Base-by-base conservation (phyloP, 2,329 filamentous ascomycete genomes). In the Colletotrichum horii region DNA sequence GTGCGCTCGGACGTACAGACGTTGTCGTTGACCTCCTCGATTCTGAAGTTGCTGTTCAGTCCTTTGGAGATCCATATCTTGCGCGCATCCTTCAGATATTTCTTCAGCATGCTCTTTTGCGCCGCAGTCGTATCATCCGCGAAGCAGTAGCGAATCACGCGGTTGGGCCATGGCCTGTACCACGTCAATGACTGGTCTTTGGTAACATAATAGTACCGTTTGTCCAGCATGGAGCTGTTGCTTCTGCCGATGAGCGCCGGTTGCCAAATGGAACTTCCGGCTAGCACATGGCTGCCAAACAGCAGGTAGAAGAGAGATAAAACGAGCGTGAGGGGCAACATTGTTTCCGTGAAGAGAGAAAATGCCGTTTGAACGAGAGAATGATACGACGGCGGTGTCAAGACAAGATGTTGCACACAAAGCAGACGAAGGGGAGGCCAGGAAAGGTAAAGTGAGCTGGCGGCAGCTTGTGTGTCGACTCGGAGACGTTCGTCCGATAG, bases 11-110 rank as follows among this genome's bases (percentile, higher is more conserved):
- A 52, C 19, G 70, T 34, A 48, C 73, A 67, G 16, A 61, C 71
- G 43, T 60, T 69, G 48, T 16, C n/a, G 8, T n/a, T n/a, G 36
- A 74, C 74, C 34, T 78, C 71, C 67, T 66, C 30, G 71, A 71
- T 74, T 64, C 67, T 67, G 72, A 78, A 77, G 68, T 58, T 74
- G n/a, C 52, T 22, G n/a, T 66, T 58, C 26, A 69, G 71, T 15
- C 55, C 66, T 52, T 52, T 52, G 19, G 43, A 52, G 43, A 52
- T 52, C 43, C 43, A 52, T n/a, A 52, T 52, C 19, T 52, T 52
- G n/a, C 43, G 43, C 43, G 43, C 43, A 52, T 52, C 43, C 43
- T 52, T 52, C 43, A 52, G 11, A 52, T 4, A 52, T 22, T 22
- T 52, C 43, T 52, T 52, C 43, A 52, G 43, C 43, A 3, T 52